Evolutionary conservation across 1,284 basidiomycete species (phyloP).

Genomic region (Naganishia albida): DNA sequence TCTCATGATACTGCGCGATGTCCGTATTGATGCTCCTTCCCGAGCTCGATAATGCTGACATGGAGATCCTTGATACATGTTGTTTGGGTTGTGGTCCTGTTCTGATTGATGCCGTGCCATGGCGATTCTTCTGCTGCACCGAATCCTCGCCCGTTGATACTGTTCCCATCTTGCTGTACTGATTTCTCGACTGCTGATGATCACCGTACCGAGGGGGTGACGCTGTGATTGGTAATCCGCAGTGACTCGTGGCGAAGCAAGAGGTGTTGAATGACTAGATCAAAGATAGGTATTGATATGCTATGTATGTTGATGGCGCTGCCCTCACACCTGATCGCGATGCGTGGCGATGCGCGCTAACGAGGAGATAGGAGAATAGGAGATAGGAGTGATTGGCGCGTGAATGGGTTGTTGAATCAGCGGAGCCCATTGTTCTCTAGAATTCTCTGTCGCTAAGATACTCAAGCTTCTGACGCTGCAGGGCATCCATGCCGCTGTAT

Average conservation of each 20-base stretch:
- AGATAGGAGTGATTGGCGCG: no score
- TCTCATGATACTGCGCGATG: neutral
- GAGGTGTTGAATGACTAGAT: neutral
- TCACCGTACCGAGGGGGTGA: neutral
- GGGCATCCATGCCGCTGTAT: no score
- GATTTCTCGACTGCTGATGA: neutral
- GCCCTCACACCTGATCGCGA: neutral
- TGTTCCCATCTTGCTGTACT: neutral
- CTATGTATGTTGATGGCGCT: neutral
- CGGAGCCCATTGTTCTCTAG: neutral
- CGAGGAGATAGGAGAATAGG: constrained; percentile 7
- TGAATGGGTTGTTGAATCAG: no score
- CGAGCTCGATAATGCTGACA: neutral
- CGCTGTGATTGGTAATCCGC: neutral
- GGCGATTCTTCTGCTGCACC: neutral
- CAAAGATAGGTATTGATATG: neutral
- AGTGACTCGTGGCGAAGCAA: constrained; percentile 1
- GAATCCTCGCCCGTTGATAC: neutral
- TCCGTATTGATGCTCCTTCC: neutral
- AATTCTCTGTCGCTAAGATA: no score
- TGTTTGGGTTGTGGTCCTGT: neutral
- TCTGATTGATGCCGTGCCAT: neutral
- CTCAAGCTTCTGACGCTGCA: no score
- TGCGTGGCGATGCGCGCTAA: neutral
- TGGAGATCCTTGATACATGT: neutral